phyloP scores from a whole-genome alignment of 2,329 filamentous ascomycete species.

The Calonectria fujianensis region DNA sequence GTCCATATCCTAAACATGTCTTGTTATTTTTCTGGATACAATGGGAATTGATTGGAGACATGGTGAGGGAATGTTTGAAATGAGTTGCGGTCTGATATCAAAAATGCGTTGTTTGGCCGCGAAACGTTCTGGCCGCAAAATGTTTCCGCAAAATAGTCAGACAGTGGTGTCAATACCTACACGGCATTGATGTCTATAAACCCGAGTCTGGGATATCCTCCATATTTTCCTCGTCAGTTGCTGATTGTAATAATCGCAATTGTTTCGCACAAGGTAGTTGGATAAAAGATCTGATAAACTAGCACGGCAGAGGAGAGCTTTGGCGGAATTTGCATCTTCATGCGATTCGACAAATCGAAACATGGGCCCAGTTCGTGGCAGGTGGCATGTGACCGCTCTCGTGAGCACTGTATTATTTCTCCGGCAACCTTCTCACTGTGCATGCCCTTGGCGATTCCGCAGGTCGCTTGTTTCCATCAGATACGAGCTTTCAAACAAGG shows the following conservation, averaged over 20 bases:
- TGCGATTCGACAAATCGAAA: conserved; percentile 13
- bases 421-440: not conserved
- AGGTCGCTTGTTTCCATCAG: conserved; percentile 30
- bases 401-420: not conserved
- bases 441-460: conserved; percentile 8
- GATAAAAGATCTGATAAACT: not conserved
- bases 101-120: not conserved
- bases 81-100: not conserved
- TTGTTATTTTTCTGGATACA: not conserved
- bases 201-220: not conserved
- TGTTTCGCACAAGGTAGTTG: conserved; percentile 1
- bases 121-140: not conserved
- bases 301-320: not conserved
- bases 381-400: conserved; percentile 3
- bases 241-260: not conserved
- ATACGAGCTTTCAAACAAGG: conserved; percentile 23
- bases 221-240: not conserved
- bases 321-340: conserved; percentile 12
- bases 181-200: not conserved
- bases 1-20: not conserved
- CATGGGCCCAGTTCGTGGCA: not conserved
- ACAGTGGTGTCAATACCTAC: not conserved
- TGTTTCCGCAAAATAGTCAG: not conserved
- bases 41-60: not conserved
- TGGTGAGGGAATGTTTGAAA: not conserved